These are phyloP conservation scores for Ajuga chamaepitys DNA, from an alignment of 257 asterid species.

Conservation along the genomic window DNA sequence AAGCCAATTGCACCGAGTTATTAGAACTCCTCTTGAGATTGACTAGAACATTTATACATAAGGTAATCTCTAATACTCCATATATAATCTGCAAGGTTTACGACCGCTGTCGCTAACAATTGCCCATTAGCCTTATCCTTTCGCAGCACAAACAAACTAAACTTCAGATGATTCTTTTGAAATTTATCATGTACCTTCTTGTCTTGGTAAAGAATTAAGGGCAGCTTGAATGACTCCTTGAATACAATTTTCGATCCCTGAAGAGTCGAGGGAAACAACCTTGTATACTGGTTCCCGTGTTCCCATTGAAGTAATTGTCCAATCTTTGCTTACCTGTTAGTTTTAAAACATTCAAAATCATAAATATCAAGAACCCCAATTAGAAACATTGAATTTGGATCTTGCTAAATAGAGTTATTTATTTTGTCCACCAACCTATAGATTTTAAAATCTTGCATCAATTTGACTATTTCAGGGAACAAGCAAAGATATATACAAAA, in stretches of 20 bases:
- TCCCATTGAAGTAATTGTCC: slow-evolving; percentile 83
- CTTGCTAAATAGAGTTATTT: too few relatives aligned
- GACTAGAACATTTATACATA: slow-evolving; percentile 37
- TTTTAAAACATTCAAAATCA: too few relatives aligned
- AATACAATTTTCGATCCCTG: slow-evolving; percentile 44
- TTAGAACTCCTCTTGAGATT: slow-evolving; percentile 52
- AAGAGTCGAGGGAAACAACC: slow-evolving; percentile 41
- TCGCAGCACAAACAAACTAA: slow-evolving; percentile 53
- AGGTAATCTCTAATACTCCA: slow-evolving; percentile 44
- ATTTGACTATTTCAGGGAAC: too few relatives aligned
- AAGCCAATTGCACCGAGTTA: slow-evolving; percentile 38
- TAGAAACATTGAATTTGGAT: too few relatives aligned
- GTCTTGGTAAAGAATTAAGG: slow-evolving; percentile 41
- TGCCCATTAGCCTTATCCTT: slow-evolving; percentile 71
- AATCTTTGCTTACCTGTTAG: too few relatives aligned
- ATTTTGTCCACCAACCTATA: too few relatives aligned
- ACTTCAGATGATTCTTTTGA: slow-evolving; percentile 64
- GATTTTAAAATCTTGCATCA: too few relatives aligned
- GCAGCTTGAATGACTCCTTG: slow-evolving; percentile 56
- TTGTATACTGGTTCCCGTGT: slow-evolving; percentile 54
- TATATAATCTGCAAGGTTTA: slow-evolving; percentile 78
- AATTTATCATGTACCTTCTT: slow-evolving; percentile 51
- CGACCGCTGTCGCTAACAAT: slow-evolving; percentile 54
- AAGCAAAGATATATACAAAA: slow-evolving; percentile 11
- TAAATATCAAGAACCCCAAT: slow-evolving; percentile 98